phyloP scores from a whole-genome alignment of 176 grass and related monocot species.

The Dendrocalamus sinicus region DNA sequence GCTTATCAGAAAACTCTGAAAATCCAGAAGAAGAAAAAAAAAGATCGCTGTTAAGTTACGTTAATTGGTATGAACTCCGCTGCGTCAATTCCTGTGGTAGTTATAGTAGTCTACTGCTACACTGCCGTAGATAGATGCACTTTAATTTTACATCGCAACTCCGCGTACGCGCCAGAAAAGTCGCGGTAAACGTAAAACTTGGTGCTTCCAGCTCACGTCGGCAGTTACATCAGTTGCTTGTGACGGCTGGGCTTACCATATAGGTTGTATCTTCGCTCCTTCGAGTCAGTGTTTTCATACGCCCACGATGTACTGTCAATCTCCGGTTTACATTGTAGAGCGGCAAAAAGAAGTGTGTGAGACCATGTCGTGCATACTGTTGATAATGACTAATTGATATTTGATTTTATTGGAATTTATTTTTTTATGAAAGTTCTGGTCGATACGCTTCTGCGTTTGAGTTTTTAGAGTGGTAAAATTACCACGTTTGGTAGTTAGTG shows the following conservation, averaged over 20 bases:
- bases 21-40: not conserved
- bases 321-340: not conserved
- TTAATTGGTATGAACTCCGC: not conserved
- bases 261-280: slow-evolving; percentile 2
- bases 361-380: no score
- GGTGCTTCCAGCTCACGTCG: not conserved
- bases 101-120: not conserved
- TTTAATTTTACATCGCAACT: not conserved
- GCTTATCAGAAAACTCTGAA: not conserved
- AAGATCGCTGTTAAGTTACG: not conserved
- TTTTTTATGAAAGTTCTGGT: no score
- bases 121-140: not conserved
- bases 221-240: not conserved
- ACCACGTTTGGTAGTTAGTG: no score
- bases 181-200: not conserved
- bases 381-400: no score
- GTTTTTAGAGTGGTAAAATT: no score
- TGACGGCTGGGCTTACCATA: not conserved
- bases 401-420: no score
- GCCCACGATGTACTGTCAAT: not conserved
- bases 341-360: not conserved
- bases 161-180: not conserved
- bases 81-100: not conserved
- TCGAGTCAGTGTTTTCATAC: not conserved
- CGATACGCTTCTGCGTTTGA: no score